A percentile compares a stretch with the other conserved stretches of the same genome.
phyloP scores from a whole-genome alignment of 768 basidiomycete genomes.

The Collybia sp. region DNA sequence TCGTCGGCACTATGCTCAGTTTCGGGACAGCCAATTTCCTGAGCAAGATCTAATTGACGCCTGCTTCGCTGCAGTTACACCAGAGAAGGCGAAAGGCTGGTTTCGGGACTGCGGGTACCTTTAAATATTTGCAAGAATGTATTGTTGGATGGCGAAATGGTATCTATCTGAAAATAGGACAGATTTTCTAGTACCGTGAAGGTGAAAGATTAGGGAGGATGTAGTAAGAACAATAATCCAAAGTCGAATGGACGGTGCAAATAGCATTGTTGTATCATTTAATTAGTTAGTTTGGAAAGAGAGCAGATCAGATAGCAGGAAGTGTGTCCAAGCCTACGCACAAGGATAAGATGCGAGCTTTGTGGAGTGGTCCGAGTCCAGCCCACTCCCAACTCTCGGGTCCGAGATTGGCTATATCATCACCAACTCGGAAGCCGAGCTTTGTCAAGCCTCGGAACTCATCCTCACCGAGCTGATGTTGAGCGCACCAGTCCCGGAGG shows the following conservation, averaged over 20 bases:
- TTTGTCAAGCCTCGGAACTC: conserved; percentile 6
- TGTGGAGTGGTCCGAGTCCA: conserved; percentile 7
- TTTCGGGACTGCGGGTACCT: conserved; percentile 16
- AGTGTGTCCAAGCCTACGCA: too few species aligned
- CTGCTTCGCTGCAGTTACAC: conserved; percentile 11
- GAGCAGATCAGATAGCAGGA: too few species aligned
- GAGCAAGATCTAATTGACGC: conserved; percentile 10
- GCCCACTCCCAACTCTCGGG: conserved; percentile 5
- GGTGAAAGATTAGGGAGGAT: too few species aligned
- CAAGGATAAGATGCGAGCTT: conserved; percentile 3
- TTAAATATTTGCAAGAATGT: too few species aligned
- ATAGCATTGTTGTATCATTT: too few species aligned
- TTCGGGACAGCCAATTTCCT: conserved; percentile 11
- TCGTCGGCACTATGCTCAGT: conserved; percentile 9
- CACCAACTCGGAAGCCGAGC: conserved; percentile 7
- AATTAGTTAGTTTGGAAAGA: too few species aligned
- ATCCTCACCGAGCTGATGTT: conserved; percentile 1
- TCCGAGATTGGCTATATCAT: conserved; percentile 1
- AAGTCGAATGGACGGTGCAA: too few species aligned
- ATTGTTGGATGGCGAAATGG: too few species aligned
- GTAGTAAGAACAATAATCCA: too few species aligned
- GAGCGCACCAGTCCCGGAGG: neutral
- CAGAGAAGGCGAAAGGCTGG: conserved; percentile 15
- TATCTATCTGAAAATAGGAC: too few species aligned
- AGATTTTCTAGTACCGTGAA: too few species aligned